Conservation (phyloP, 306 rosid species). For the Nissolia schottii region DNA sequence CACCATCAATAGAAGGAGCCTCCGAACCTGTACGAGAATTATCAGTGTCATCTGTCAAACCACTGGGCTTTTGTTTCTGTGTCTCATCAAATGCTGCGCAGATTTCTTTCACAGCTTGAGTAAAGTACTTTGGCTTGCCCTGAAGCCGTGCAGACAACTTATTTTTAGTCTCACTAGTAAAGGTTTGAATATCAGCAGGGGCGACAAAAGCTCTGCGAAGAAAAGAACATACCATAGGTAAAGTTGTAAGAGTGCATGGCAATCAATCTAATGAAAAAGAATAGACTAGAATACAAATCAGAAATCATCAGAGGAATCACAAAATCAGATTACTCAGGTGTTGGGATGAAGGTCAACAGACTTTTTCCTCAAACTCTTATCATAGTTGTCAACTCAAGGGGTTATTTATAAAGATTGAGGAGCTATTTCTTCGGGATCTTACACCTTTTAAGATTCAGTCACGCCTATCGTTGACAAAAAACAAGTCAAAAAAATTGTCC, state of each 20-base stretch:
- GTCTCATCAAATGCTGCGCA: constrained; percentile 79
- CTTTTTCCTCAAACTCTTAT: background rate
- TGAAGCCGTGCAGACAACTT: constrained; percentile 71
- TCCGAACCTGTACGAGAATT: constrained; percentile 58
- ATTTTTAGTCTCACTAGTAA: constrained; percentile 65
- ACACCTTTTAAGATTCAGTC: background rate
- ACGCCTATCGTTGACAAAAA: background rate
- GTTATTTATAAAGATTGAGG: background rate
- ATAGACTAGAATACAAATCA: background rate
- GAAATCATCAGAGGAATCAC: background rate
- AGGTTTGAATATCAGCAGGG: constrained; percentile 82
- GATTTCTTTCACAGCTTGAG: constrained; percentile 93
- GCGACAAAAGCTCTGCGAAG: constrained; percentile 89
- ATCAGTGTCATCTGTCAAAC: constrained; percentile 56
- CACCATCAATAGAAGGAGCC: constrained; percentile 55
- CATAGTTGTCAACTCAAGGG: background rate
- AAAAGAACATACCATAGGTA: constrained; percentile 17
- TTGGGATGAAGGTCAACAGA: background rate
- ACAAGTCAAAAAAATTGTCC: background rate
- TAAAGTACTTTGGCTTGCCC: constrained; percentile 65
- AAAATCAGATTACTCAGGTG: background rate
- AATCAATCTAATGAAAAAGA: constrained; percentile 10
- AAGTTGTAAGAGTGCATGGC: constrained; percentile 16
- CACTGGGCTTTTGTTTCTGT: constrained; percentile 53
- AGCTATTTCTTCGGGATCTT: background rate